Evolutionary conservation across 768 basidiomycete genomes (phyloP), one percentile per base, ranked within the genome.

Genomic region (Termitomyces sp.): DNA sequence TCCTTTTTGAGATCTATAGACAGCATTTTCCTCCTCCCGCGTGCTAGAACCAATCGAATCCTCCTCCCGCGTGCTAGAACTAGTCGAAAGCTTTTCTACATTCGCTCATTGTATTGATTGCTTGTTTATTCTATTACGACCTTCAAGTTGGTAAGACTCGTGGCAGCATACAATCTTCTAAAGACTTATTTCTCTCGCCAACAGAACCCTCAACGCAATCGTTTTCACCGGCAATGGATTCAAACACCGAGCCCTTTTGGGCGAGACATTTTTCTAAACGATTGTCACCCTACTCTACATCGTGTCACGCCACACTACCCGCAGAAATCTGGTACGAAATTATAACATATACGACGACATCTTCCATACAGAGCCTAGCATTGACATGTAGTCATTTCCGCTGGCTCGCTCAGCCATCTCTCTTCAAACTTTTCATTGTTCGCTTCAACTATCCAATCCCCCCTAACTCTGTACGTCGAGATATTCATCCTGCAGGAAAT

Each of bases 251-350:
- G 15, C 10, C 24, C 26, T 10, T n/a, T 13, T 34, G 28, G 4
- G 29, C 9, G 13, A 28, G 44, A 6, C 16, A 6, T 39, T 2
- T 26, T 5, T 5, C 18, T 51, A 26, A 10, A 28, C 10, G 2
- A 15, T 20, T 18, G 28, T 41, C 51, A 9, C 13, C 18, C 20
- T 5, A 6, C n/a, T 16, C 15, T 24, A 28, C n/a, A 3, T 7
- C 31, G 18, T 4, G 33, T 41, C 54, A 34, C 18, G 49, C 48
- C 24, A 39, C 20, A 10, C 42, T 65, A 9, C 62, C 64, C 16
- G 15, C 55, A n/a, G 64, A 65, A 50, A 45, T 65, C 33, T 65
- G 64, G 60, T 59, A 64, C 18, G 60, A 65, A 47, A 51, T 62
- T 7, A 57, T 64, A 20, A 58, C 60, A n/a, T 48, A 60, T 26